Evolutionary conservation across 2,329 filamentous ascomycete species (phyloP).

Genomic region (Seiridium cupressi): DNA sequence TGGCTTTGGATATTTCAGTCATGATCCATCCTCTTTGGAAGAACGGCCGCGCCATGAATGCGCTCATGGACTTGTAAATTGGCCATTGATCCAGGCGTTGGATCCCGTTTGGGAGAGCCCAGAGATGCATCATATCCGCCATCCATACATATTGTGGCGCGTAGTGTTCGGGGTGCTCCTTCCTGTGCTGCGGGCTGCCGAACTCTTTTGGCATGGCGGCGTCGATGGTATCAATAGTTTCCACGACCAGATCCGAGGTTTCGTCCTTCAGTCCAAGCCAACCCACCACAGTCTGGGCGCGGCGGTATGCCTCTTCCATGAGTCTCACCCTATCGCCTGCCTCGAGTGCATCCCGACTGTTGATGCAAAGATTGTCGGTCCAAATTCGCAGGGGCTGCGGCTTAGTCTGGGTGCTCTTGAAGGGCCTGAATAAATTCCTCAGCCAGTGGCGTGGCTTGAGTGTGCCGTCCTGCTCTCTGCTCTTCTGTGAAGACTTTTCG

Average conservation of each 20-base stretch:
- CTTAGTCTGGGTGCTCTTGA: neutral
- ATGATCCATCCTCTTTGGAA: constrained; percentile 35
- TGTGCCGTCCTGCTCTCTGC: neutral
- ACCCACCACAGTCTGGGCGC: constrained; percentile 26
- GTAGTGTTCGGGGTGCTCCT: constrained; percentile 31
- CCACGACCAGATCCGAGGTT: constrained; percentile 24
- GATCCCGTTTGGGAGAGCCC: constrained; percentile 3
- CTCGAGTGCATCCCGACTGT: constrained; percentile 6
- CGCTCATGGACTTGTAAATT: constrained; percentile 16
- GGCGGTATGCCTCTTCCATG: constrained; percentile 3
- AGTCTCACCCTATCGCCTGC: neutral
- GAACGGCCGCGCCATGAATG: constrained; percentile 29
- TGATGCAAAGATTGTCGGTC: constrained; percentile 7
- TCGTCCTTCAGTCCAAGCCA: constrained; percentile 29
- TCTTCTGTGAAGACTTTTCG: neutral
- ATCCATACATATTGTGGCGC: constrained; percentile 29
- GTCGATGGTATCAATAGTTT: constrained; percentile 25
- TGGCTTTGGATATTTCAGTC: constrained; percentile 31
- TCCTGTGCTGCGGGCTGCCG: constrained; percentile 31
- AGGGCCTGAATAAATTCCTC: neutral
- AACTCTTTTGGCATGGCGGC: constrained; percentile 28
- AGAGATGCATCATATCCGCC: constrained; percentile 22
- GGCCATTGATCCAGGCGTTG: constrained; percentile 10
- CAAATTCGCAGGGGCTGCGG: neutral
- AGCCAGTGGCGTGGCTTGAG: neutral